These are phyloP conservation scores for Saturnispora halmiae DNA, from an alignment of 805 yeast genomes.

Conservation along the genomic window DNA sequence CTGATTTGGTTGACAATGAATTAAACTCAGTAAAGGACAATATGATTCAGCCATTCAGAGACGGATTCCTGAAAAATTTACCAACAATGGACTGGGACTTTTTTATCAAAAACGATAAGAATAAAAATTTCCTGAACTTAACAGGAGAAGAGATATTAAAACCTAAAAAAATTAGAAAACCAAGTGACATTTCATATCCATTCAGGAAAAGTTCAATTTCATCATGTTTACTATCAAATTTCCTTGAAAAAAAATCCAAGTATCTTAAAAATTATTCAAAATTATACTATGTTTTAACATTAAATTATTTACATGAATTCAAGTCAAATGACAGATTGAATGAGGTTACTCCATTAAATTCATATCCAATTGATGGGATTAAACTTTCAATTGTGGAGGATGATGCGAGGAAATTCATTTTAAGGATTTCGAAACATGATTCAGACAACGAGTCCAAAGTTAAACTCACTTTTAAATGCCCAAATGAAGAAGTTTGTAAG, in stretches of 20 bases:
- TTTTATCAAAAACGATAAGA: slow-evolving; percentile 40
- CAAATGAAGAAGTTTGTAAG: slow-evolving; percentile 34
- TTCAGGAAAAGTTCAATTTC: slow-evolving; percentile 42
- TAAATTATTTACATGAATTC: slow-evolving; percentile 61
- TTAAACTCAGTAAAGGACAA: slow-evolving; percentile 38
- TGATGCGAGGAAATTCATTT: slow-evolving; percentile 31
- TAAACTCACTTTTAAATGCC: slow-evolving; percentile 35
- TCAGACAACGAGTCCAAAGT: slow-evolving; percentile 19
- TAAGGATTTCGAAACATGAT: slow-evolving; percentile 29
- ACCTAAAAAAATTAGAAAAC: slow-evolving; percentile 34
- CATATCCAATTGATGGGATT: slow-evolving; percentile 31
- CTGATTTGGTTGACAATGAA: slow-evolving; percentile 44
- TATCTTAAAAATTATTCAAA: slow-evolving; percentile 50
- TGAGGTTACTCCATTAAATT: slow-evolving; percentile 38
- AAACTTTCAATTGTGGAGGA: slow-evolving; percentile 27
- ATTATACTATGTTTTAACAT: slow-evolving; percentile 59
- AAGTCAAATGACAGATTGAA: slow-evolving; percentile 46
- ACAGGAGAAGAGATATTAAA: slow-evolving; percentile 25
- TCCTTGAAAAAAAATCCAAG: slow-evolving; percentile 51
- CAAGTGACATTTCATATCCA: slow-evolving; percentile 45
- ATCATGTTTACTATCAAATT: slow-evolving; percentile 51
- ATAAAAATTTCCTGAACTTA: slow-evolving; percentile 34
- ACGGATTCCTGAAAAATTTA: slow-evolving; percentile 46
- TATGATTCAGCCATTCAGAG: slow-evolving; percentile 44
- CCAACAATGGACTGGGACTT: slow-evolving; percentile 65